These are phyloP conservation scores for Thamnidium elegans DNA, from an alignment of 192 early-diverging fungal species.

Conservation along the genomic window DNA sequence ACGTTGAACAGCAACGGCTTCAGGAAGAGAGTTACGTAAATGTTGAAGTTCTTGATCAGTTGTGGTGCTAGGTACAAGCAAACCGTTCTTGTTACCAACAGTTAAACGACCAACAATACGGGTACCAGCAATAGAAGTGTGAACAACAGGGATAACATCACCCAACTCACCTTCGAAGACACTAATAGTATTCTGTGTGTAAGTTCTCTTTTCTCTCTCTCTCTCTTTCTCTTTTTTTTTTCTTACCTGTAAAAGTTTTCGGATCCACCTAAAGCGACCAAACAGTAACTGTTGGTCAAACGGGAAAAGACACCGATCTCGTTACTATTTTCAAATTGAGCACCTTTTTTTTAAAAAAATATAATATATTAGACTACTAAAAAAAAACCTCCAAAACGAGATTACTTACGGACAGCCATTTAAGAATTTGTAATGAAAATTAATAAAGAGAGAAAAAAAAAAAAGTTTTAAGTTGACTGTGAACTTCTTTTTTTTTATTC, in stretches of 20 bases:
- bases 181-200: constrained; percentile 37
- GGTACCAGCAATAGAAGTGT: constrained; percentile 95
- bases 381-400: no score
- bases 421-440: not conserved
- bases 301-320: constrained; percentile 98
- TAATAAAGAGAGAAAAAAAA: not conserved
- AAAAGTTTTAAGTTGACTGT: not conserved
- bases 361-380: no score
- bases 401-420: constrained; percentile 1
- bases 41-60: constrained; percentile 99
- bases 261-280: constrained; percentile 95
- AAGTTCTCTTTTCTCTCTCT: not conserved
- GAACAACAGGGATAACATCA: constrained; percentile 95
- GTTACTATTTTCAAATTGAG: constrained; percentile 99
- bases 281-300: constrained; percentile 97
- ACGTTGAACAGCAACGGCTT: constrained; percentile 89
- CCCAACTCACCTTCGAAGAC: constrained; percentile 93
- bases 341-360: constrained; percentile 42
- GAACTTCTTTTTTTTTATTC: no score
- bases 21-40: constrained; percentile 93
- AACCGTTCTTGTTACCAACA: constrained; percentile 90
- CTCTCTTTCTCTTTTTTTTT: not conserved
- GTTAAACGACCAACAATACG: constrained; percentile 95
- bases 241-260: constrained; percentile 98
- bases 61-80: constrained; percentile 92